Evolutionary conservation across 306 rosid species (phyloP).

Genomic region (Vicia faba): DNA sequence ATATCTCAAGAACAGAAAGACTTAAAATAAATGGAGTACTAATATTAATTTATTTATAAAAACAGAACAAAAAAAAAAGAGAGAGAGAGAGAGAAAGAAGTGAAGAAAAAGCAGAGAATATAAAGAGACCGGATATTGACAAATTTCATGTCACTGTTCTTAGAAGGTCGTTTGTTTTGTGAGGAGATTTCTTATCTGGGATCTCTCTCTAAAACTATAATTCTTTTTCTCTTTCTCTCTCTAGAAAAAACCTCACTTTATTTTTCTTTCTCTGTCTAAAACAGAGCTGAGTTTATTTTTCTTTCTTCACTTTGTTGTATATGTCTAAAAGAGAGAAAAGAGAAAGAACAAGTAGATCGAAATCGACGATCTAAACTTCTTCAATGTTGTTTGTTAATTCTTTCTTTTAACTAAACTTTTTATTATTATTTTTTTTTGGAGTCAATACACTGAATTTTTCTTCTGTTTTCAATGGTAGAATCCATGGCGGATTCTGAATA

Average conservation of each 20-base stretch:
- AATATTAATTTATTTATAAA: conserved; percentile 10
- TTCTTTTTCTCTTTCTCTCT: conserved; percentile 40
- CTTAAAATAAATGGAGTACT: conserved; percentile 37
- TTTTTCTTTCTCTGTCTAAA: conserved; percentile 42
- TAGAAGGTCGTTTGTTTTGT: conserved; percentile 94
- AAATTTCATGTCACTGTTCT: conserved; percentile 99
- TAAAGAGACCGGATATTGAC: conserved; percentile 99
- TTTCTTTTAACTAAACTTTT: conserved; percentile 37
- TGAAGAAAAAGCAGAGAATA: conserved; percentile 93
- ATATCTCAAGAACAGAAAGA: conserved; percentile 47
- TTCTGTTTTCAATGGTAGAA: conserved; percentile 46
- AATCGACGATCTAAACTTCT: conserved; percentile 78
- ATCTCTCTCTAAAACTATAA: conserved; percentile 55
- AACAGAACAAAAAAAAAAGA: conserved; percentile 16
- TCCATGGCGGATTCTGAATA: conserved; percentile 51
- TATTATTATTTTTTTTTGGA: conserved; percentile 15
- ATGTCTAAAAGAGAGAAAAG: conserved; percentile 41
- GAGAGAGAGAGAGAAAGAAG: conserved; percentile 50
- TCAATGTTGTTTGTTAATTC: conserved; percentile 62
- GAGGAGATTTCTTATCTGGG: conserved; percentile 98
- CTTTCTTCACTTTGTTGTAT: conserved; percentile 37
- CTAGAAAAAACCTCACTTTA: conserved; percentile 29
- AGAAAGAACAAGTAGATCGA: conserved; percentile 73
- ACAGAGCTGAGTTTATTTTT: conserved; percentile 26
- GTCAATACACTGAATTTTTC: conserved; percentile 33